These are phyloP conservation scores for Aquilaria yunnanensis DNA, from an alignment of 345 rosid species.

Conservation along the genomic window DNA sequence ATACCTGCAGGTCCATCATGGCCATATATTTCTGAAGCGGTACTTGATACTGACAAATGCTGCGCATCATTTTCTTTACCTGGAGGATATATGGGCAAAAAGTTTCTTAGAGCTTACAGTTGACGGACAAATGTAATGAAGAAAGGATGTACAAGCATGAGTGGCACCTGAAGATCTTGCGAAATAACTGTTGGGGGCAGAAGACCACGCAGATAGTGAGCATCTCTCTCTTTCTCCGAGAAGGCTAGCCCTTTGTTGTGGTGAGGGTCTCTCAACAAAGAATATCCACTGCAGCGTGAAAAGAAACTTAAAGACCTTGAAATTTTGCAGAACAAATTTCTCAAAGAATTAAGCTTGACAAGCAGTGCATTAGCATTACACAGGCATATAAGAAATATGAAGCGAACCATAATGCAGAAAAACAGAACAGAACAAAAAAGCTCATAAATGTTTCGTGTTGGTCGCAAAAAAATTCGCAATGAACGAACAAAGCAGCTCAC, in stretches of 20 bases:
- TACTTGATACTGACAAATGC: slow-evolving; percentile 77
- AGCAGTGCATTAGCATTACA: neutral
- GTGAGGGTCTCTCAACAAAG: slow-evolving; percentile 94
- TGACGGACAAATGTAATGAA: neutral
- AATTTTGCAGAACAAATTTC: neutral
- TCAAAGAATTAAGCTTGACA: neutral
- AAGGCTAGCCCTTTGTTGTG: slow-evolving; percentile 98
- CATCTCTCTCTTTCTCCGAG: slow-evolving; percentile 70
- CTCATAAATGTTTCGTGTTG: neutral
- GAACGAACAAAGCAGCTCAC: neutral
- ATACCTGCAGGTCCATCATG: slow-evolving; percentile 97
- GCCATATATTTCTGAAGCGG: slow-evolving; percentile 93
- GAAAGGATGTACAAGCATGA: slow-evolving; percentile 2
- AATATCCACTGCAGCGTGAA: slow-evolving; percentile 61
- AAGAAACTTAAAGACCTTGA: neutral
- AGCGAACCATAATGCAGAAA: neutral
- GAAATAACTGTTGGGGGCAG: slow-evolving; percentile 84
- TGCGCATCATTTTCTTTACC: slow-evolving; percentile 91
- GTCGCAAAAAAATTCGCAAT: no score
- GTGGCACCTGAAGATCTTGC: slow-evolving; percentile 80
- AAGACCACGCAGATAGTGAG: slow-evolving; percentile 91
- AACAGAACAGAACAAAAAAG: neutral
- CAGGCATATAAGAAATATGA: neutral
- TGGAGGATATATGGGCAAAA: slow-evolving; percentile 15
- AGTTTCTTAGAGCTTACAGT: slow-evolving; percentile 3